Percentiles rank a stretch among this genome's conserved stretches.
Evolutionary conservation across 2,329 filamentous ascomycete genomes (phyloP).

Genomic region (Epicoccum nigrum): DNA sequence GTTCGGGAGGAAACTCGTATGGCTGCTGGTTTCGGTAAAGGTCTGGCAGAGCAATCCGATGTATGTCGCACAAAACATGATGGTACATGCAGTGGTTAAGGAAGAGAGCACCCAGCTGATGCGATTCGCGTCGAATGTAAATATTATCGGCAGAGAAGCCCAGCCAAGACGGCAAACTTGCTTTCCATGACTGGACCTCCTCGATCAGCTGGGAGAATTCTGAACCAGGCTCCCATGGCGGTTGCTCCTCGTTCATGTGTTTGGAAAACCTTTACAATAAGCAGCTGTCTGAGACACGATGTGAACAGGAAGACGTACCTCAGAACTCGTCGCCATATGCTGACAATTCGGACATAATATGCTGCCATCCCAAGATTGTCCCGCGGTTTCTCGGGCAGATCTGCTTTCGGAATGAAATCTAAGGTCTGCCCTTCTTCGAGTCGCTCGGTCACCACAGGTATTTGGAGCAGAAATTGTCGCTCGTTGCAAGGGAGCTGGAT

Average conservation of each 20-base stretch:
- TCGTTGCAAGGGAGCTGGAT: constrained; percentile 44
- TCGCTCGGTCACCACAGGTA: constrained; percentile 37
- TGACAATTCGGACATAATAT: constrained; percentile 41
- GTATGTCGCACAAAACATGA: constrained; percentile 41
- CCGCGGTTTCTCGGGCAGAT: constrained; percentile 35
- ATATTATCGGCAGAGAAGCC: constrained; percentile 44
- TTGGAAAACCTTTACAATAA: constrained; percentile 33
- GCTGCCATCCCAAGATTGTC: constrained; percentile 43
- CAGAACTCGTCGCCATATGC: constrained; percentile 41
- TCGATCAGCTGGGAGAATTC: constrained; percentile 35
- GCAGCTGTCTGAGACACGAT: background rate
- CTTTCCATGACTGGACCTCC: constrained; percentile 37
- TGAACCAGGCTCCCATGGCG: constrained; percentile 36
- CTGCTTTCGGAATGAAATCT: constrained; percentile 31
- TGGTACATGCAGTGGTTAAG: constrained; percentile 46
- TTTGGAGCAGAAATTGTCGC: constrained; percentile 40
- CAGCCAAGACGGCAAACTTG: constrained; percentile 39
- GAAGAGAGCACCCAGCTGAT: constrained; percentile 40
- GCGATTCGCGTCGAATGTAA: constrained; percentile 42
- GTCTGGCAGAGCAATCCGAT: constrained; percentile 39
- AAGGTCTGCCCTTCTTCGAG: constrained; percentile 34
- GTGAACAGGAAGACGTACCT: constrained; percentile 21
- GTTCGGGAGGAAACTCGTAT: constrained; percentile 35
- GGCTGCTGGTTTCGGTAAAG: constrained; percentile 41
- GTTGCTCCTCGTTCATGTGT: constrained; percentile 40